These are phyloP conservation scores for Limnomonas spitsbergensis DNA, from an alignment of 139 green algal species.

Conservation along the genomic window DNA sequence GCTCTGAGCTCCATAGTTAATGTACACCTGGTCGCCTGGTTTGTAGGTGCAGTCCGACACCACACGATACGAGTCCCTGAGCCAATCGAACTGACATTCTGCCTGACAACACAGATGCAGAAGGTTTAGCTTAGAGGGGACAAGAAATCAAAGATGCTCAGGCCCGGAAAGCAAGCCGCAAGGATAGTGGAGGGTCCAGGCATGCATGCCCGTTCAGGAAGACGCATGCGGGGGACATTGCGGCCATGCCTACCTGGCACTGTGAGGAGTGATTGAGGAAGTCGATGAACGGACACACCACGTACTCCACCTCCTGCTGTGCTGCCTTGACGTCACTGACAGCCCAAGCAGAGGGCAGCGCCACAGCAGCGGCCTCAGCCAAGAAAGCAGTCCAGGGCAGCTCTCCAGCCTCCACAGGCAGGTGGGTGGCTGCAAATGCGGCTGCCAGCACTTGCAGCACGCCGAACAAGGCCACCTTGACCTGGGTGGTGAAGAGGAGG, in stretches of 20 bases:
- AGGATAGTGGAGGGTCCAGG: too few relatives aligned
- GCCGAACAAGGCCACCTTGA: background rate
- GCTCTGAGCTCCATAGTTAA: conserved; percentile 36
- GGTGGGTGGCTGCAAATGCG: background rate
- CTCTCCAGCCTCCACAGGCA: background rate
- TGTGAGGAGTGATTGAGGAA: conserved; percentile 32
- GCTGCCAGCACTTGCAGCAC: background rate
- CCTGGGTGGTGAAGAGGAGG: too few relatives aligned
- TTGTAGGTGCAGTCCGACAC: background rate
- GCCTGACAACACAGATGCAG: too few relatives aligned
- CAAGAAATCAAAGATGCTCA: too few relatives aligned
- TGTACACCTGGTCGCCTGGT: conserved; percentile 30
- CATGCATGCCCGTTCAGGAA: too few relatives aligned
- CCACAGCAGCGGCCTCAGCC: background rate
- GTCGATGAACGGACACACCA: conserved; percentile 31
- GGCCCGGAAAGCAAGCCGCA: too few relatives aligned
- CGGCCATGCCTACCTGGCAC: background rate
- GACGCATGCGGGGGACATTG: too few relatives aligned
- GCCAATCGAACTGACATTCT: background rate
- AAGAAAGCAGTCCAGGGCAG: background rate
- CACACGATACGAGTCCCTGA: background rate
- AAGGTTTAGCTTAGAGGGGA: too few relatives aligned
- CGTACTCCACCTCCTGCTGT: conserved; percentile 10
- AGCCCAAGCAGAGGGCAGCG: background rate
- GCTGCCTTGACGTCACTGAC: background rate